These are phyloP conservation scores for Lasiodiplodia sp. DNA, from an alignment of 2,329 filamentous ascomycete species.

Conservation along the genomic window DNA sequence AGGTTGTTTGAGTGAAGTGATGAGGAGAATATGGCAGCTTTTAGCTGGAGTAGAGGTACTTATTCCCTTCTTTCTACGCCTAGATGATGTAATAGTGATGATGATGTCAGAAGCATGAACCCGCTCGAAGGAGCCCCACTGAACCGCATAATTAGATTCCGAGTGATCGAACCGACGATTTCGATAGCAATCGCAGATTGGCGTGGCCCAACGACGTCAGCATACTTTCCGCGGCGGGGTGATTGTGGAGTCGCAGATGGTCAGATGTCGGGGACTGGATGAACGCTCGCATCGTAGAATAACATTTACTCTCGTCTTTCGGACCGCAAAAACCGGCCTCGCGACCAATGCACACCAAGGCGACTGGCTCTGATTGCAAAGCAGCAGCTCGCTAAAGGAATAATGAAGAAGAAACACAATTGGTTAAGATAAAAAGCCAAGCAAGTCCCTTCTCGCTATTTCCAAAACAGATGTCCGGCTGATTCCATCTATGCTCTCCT, in stretches of 20 bases:
- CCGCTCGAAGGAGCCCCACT: not conserved
- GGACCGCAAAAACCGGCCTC: not conserved
- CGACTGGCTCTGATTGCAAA: slow-evolving; percentile 16
- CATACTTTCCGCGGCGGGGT: slow-evolving; percentile 2
- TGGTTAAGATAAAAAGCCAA: not conserved
- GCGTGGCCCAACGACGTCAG: slow-evolving; percentile 13
- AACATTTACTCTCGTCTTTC: slow-evolving; percentile 18
- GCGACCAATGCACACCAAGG: slow-evolving; percentile 7
- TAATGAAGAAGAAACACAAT: not conserved
- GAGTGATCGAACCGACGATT: not conserved
- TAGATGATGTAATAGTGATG: slow-evolving; percentile 11
- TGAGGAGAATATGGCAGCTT: not conserved
- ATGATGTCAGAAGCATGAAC: slow-evolving; percentile 10
- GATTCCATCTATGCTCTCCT: slow-evolving; percentile 27
- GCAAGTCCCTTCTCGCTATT: slow-evolving; percentile 11
- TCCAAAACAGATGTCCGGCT: slow-evolving; percentile 26
- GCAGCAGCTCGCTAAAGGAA: slow-evolving; percentile 10
- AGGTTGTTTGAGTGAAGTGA: not conserved
- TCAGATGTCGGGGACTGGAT: not conserved
- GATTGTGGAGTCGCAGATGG: slow-evolving; percentile 6
- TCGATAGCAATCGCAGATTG: not conserved
- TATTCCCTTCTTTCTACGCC: not conserved
- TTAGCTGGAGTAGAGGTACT: not conserved
- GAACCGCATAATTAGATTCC: not conserved
- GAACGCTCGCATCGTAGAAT: slow-evolving; percentile 14